These are phyloP conservation scores for Hermanozyma aechmeae DNA, from an alignment of 805 yeast species.

Conservation along the genomic window DNA sequence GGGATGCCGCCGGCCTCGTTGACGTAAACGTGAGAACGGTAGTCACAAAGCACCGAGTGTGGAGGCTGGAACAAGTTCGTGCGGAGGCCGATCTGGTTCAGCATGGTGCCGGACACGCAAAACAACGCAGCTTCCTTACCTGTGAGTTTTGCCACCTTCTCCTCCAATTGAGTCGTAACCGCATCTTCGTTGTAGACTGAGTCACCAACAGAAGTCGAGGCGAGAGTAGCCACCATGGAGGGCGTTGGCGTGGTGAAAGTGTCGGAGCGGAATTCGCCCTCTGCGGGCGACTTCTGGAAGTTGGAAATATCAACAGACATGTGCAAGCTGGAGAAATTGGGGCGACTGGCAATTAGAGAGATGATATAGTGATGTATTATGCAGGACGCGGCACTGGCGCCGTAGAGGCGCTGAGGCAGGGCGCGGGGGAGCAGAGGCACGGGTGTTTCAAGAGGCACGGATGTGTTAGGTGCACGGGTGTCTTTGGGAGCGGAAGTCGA, in stretches of 20 bases:
- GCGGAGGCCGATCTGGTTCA: slow-evolving; percentile 32
- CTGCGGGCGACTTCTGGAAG: slow-evolving; percentile 6
- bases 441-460: no score
- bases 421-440: no score
- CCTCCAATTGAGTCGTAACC: slow-evolving; percentile 23
- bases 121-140: slow-evolving; percentile 32
- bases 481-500: no score
- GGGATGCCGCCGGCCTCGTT: slow-evolving; percentile 37
- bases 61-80: slow-evolving; percentile 34
- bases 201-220: slow-evolving; percentile 28
- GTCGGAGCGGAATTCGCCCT: slow-evolving; percentile 11
- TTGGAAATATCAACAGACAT: slow-evolving; percentile 7
- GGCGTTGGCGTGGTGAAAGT: slow-evolving; percentile 14
- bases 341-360: background rate
- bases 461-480: no score
- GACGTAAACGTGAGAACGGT: slow-evolving; percentile 25
- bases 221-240: slow-evolving; percentile 8
- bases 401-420: no score
- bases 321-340: background rate
- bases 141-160: slow-evolving; percentile 22
- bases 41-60: slow-evolving; percentile 28
- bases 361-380: no score
- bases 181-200: slow-evolving; percentile 34
- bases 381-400: no score
- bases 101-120: slow-evolving; percentile 34